These are phyloP conservation scores for Fomitiporia mediterranea DNA, from an alignment of 1,284 basidiomycete species.

Conservation along the genomic window DNA sequence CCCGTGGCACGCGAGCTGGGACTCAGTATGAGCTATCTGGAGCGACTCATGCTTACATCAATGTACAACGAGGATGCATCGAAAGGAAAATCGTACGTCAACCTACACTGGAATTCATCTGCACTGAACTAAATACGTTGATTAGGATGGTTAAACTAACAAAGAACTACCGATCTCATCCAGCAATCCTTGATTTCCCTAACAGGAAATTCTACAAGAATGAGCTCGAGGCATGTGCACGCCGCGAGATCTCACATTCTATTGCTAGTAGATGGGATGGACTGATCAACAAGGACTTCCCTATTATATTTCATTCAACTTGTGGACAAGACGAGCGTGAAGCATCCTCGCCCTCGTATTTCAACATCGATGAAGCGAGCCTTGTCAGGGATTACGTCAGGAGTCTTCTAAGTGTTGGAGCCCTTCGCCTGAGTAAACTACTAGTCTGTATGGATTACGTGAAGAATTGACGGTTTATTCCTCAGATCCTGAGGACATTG, in stretches of 20 bases:
- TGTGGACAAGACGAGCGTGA: slow-evolving; percentile 40
- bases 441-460: too few species aligned
- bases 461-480: too few species aligned
- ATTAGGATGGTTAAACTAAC: slow-evolving; percentile 44
- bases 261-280: slow-evolving; percentile 30
- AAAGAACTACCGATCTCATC: slow-evolving; percentile 57
- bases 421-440: slow-evolving; percentile 32
- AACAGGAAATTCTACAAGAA: slow-evolving; percentile 52
- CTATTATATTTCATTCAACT: slow-evolving; percentile 45
- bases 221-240: slow-evolving; percentile 43
- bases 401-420: slow-evolving; percentile 28
- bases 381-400: slow-evolving; percentile 38
- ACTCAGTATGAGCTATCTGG: slow-evolving; percentile 50
- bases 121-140: background rate
- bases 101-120: background rate
- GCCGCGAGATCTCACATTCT: slow-evolving; percentile 32
- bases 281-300: slow-evolving; percentile 36
- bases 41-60: slow-evolving; percentile 48
- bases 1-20: slow-evolving; percentile 44
- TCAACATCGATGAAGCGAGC: slow-evolving; percentile 43
- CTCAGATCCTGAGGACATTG: slow-evolving; percentile 40
- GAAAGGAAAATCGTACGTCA: slow-evolving; percentile 39
- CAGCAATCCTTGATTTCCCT: slow-evolving; percentile 50
- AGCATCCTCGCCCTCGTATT: slow-evolving; percentile 43
- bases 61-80: slow-evolving; percentile 39